phyloP scores from a whole-genome alignment of 768 basidiomycete species.

The Kwoniella sp. region DNA sequence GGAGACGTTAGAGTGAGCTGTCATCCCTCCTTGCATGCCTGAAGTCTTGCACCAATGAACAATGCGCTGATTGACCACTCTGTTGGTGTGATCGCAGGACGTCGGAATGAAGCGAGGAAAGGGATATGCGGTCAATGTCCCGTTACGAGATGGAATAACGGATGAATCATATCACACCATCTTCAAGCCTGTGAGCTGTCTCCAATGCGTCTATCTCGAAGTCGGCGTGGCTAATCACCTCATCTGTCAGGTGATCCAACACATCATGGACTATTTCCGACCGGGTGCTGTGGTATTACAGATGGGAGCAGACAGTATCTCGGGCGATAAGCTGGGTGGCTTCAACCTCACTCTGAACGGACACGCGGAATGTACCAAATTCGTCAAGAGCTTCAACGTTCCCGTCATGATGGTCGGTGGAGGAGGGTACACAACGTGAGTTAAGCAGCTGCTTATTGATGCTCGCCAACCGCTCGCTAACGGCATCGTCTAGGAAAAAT shows the following conservation, averaged over 20 bases:
- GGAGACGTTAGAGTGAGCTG: slow-evolving; percentile 64
- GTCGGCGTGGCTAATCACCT: neutral
- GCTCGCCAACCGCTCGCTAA: neutral
- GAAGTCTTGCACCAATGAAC: no score
- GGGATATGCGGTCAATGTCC: slow-evolving; percentile 89
- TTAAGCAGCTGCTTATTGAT: slow-evolving; percentile 15
- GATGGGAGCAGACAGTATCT: slow-evolving; percentile 92
- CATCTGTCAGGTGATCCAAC: slow-evolving; percentile 69
- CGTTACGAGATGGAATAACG: slow-evolving; percentile 88
- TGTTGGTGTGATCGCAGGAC: slow-evolving; percentile 67
- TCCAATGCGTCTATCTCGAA: slow-evolving; percentile 29
- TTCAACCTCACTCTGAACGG: slow-evolving; percentile 94
- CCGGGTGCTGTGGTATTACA: slow-evolving; percentile 89
- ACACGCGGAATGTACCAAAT: slow-evolving; percentile 87
- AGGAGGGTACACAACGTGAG: slow-evolving; percentile 85
- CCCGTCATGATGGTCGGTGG: slow-evolving; percentile 91
- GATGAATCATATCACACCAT: slow-evolving; percentile 83
- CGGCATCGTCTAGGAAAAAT: slow-evolving; percentile 64
- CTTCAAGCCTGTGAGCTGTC: slow-evolving; percentile 92
- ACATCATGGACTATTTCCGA: slow-evolving; percentile 81
- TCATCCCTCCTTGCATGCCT: no score
- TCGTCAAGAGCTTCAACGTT: slow-evolving; percentile 75
- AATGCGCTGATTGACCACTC: neutral
- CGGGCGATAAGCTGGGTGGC: slow-evolving; percentile 92
- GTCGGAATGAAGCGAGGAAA: slow-evolving; percentile 75